Evolutionary conservation across 2,329 filamentous ascomycete species (phyloP).

Genomic region (Ophiostoma quercus): DNA sequence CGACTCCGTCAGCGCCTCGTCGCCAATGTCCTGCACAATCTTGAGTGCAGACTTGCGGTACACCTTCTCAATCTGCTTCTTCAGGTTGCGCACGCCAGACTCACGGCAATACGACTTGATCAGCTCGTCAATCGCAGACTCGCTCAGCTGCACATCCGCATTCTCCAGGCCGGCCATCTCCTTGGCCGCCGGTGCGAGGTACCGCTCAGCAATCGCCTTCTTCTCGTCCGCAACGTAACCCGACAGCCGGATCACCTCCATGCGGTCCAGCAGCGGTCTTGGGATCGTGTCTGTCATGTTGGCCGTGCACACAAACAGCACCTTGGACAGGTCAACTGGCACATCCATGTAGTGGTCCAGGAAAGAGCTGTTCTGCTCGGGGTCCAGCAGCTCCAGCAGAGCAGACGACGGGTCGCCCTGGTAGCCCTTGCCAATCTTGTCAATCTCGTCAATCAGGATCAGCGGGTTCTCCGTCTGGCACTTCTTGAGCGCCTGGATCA

Average conservation of each 20-base stretch:
- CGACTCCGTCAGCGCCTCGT: conserved; percentile 68
- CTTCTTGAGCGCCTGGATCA: conserved; percentile 98
- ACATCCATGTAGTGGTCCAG: conserved; percentile 98
- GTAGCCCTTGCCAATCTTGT: conserved; percentile 95
- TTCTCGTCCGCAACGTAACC: conserved; percentile 98
- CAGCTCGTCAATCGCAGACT: conserved; percentile 86
- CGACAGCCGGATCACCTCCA: conserved; percentile 95
- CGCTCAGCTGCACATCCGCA: conserved; percentile 79
- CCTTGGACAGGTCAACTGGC: conserved; percentile 93
- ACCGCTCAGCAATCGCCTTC: conserved; percentile 93
- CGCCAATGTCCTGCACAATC: conserved; percentile 90
- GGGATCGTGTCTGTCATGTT: conserved; percentile 99
- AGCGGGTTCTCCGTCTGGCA: conserved; percentile 98
- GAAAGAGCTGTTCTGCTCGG: conserved; percentile 96
- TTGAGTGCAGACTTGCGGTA: conserved; percentile 96
- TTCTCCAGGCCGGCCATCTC: conserved; percentile 85
- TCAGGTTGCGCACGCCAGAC: conserved; percentile 92
- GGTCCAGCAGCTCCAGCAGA: conserved; percentile 86
- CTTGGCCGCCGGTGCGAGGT: conserved; percentile 89
- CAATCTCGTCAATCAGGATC: conserved; percentile 93
- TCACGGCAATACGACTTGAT: conserved; percentile 99
- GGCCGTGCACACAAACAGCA: conserved; percentile 96
- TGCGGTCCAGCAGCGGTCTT: conserved; percentile 84
- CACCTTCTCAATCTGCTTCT: conserved; percentile 99
- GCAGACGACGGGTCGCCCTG: conserved; percentile 95